These are phyloP conservation scores for Rhizoclosmatium globosum DNA, from an alignment of 192 early-diverging fungal genomes.

Conservation along the genomic window DNA sequence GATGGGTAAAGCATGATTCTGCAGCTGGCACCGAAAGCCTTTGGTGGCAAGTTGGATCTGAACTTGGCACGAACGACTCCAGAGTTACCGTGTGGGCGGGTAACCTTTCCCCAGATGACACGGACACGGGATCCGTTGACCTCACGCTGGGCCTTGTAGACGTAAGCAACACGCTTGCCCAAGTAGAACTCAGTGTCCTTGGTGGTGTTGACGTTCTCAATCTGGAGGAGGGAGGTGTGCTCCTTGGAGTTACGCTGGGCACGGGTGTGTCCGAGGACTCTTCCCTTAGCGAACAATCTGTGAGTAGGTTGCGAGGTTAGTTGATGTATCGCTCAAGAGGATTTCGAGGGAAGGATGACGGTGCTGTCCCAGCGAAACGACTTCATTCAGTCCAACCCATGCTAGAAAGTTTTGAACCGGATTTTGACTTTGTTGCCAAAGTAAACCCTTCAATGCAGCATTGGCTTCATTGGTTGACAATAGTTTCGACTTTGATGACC, in stretches of 20 bases:
- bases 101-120: slow-evolving; percentile 97
- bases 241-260: slow-evolving; percentile 91
- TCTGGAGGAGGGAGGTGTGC: slow-evolving; percentile 89
- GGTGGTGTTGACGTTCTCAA: slow-evolving; percentile 91
- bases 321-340: no score
- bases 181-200: slow-evolving; percentile 96
- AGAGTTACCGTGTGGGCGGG: slow-evolving; percentile 94
- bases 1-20: slow-evolving; percentile 99
- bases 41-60: slow-evolving; percentile 95
- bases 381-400: no score
- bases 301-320: neutral
- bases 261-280: slow-evolving; percentile 95
- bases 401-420: no score
- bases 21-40: slow-evolving; percentile 89
- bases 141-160: slow-evolving; percentile 91
- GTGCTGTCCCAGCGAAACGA: no score
- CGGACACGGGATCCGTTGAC: slow-evolving; percentile 93
- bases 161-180: slow-evolving; percentile 98
- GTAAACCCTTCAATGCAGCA: no score
- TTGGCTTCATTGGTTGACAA: no score
- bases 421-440: no score
- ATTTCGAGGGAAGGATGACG: no score
- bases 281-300: slow-evolving; percentile 98
- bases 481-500: no score
- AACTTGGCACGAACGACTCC: slow-evolving; percentile 98